A percentile compares a stretch with the other conserved stretches of the same genome.
Conservation (phyloP, 768 basidiomycete species). For the Podaxis mareebaensis region DNA sequence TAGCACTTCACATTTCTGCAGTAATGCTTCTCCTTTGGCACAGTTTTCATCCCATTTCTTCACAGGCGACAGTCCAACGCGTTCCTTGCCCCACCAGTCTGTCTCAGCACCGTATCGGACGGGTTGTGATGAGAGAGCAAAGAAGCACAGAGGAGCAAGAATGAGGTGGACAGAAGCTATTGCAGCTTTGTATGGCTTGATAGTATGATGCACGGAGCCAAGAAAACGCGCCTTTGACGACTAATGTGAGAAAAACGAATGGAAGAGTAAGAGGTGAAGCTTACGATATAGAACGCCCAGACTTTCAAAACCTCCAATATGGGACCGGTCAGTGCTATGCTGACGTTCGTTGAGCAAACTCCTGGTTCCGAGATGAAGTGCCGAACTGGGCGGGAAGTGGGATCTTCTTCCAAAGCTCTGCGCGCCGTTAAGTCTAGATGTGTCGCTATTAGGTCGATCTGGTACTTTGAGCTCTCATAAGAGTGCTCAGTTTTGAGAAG, state of each 20-base stretch:
- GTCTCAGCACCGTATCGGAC: conserved; percentile 58
- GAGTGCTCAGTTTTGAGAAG: conserved; percentile 57
- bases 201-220: conserved; percentile 69
- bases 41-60: conserved; percentile 52
- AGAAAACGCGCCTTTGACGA: conserved; percentile 59
- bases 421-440: conserved; percentile 51
- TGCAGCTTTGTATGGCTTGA: conserved; percentile 63
- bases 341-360: conserved; percentile 65
- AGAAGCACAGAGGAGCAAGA: conserved; percentile 54
- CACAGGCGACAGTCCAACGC: conserved; percentile 51
- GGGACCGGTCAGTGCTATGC: conserved; percentile 42
- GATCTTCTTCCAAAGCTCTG: background rate
- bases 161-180: conserved; percentile 66
- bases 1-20: conserved; percentile 58
- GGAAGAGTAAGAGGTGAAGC: conserved; percentile 24
- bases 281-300: conserved; percentile 62
- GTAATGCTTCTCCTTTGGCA: conserved; percentile 44
- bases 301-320: conserved; percentile 51
- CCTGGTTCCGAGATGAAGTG: conserved; percentile 75
- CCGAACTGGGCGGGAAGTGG: conserved; percentile 33
- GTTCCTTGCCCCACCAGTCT: conserved; percentile 54
- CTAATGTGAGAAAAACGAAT: conserved; percentile 16
- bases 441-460: conserved; percentile 67
- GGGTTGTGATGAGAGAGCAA: conserved; percentile 43
- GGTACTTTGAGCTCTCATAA: conserved; percentile 75